Base-by-base conservation (phyloP, 2,329 filamentous ascomycete genomes). In the Tolypocladium album region DNA sequence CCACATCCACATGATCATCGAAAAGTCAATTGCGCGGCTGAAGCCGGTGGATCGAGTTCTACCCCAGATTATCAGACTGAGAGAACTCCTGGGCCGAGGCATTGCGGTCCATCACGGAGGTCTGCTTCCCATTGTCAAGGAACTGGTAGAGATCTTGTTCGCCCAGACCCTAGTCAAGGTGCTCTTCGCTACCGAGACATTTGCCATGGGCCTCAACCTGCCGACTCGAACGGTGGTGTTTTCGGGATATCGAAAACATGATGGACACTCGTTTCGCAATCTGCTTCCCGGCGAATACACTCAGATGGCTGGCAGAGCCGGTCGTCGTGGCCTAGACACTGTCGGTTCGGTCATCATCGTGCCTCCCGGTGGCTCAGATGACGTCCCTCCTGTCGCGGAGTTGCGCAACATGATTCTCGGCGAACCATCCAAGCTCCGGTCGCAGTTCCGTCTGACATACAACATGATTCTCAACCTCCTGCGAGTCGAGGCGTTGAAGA, bases 401-500 rank as follows among this genome's bases (percentile, higher is more conserved):
- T 78, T 99, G 59, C 85, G 90, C 61, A 89, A 91, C 69, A 97
- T 99, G 91, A 97, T 99, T 64, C 82, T 97, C 4, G 94, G 94
- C 58, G 90, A 96, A 68, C 93, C 94, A 39, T 96, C 92, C 34
- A 97, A 97, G 75, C 82, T 99, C 56, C 86, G 92, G 55, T 97
- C 93, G 8, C 94, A 99, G 70, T 99, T 99, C 79, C 86, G 94
- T 62, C 80, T 99, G 56, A 99, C 95, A 0, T 99, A 99, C 79
- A 99, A 97, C 75, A 99, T 99, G 94, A 99, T 99, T 62, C 79
- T 99, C 38, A 99, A 97, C 69, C 79, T 99, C 39, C 80, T 99
- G 56, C 88, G 94, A 42, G 94, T 99, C 2, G 94, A 99, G 73
- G 94, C 94, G 2, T 77, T 99, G 65, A 97, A 97, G 77, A 97